Conservation (phyloP, 352 stramenopile genomes). For the Plasmopara halstedii region DNA sequence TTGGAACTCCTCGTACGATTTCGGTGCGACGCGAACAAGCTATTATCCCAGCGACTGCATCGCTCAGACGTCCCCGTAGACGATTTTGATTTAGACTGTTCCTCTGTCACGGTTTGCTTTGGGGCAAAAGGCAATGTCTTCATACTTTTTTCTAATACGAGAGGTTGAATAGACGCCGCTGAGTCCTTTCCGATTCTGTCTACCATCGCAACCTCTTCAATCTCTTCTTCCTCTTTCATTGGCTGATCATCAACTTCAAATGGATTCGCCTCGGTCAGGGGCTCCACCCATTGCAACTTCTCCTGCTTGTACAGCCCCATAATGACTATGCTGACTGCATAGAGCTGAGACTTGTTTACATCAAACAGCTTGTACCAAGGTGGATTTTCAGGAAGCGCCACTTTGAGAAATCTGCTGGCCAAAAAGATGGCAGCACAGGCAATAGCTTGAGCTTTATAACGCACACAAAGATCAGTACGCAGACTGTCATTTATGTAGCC, state of each 20-base stretch:
- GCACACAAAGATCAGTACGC: constrained; percentile 75
- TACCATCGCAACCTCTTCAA: background rate
- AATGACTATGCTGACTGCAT: constrained; percentile 44
- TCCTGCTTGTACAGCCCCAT: constrained; percentile 51
- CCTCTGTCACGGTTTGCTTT: background rate
- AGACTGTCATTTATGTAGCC: constrained; percentile 89
- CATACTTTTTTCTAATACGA: background rate
- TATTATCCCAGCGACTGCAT: constrained; percentile 19
- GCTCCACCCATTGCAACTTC: constrained; percentile 61
- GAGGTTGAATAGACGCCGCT: constrained; percentile 12
- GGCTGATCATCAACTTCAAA: constrained; percentile 50
- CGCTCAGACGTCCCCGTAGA: constrained; percentile 4
- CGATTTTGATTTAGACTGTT: constrained; percentile 1
- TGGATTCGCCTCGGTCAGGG: constrained; percentile 58
- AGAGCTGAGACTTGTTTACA: constrained; percentile 42
- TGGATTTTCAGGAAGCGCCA: constrained; percentile 47
- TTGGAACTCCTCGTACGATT: constrained; percentile 5
- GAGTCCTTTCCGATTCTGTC: constrained; percentile 1
- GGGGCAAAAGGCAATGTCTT: background rate
- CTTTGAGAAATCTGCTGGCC: constrained; percentile 47
- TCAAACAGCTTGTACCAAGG: constrained; percentile 67
- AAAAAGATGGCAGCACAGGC: constrained; percentile 88
- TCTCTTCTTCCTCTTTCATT: constrained; percentile 13
- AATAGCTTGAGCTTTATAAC: constrained; percentile 75
- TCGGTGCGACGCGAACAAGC: constrained; percentile 1